Percentiles rank a stretch among this genome's conserved stretches.
Conservation (phyloP, 352 stramenopile species). For the Globisporangium takayamanum region DNA sequence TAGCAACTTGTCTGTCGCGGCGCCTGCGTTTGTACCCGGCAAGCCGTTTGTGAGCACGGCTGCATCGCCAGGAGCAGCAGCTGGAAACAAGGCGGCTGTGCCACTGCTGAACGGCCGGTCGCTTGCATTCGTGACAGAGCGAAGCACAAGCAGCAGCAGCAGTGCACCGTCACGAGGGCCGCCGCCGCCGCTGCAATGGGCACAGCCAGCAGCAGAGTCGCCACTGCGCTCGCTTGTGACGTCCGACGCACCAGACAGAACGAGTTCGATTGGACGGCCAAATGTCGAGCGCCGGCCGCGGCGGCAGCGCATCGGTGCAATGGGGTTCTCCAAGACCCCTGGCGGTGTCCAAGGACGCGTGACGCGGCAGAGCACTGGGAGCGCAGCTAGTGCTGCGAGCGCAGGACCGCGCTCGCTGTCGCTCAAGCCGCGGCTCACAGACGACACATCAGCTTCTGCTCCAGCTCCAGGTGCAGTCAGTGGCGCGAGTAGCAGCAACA, state of each 20-base stretch:
- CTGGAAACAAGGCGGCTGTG: background rate
- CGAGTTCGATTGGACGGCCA: constrained; percentile 2
- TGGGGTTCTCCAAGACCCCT: constrained; percentile 27
- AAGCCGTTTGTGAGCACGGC: constrained; percentile 9
- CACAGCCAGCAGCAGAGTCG: constrained; percentile 1
- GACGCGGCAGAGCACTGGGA: constrained; percentile 12
- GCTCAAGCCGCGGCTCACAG: constrained; percentile 29
- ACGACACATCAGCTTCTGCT: constrained; percentile 1
- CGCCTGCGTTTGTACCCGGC: constrained; percentile 47
- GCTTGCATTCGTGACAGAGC: constrained; percentile 49
- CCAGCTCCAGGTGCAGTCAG: constrained; percentile 4
- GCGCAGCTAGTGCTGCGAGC: constrained; percentile 11
- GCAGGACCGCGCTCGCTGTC: constrained; percentile 13
- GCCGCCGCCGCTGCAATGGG: constrained; percentile 1
- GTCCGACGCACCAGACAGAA: constrained; percentile 5
- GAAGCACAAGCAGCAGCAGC: constrained; percentile 12
- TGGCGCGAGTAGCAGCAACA: constrained; percentile 6
- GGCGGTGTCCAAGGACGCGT: constrained; percentile 3
- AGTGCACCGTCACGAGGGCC: background rate
- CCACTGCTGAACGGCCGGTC: constrained; percentile 21
- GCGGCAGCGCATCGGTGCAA: constrained; percentile 45
- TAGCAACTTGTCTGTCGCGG: constrained; percentile 42
- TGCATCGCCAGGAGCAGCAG: constrained; percentile 1
- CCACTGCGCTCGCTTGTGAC: constrained; percentile 1
- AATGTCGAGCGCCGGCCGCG: constrained; percentile 27